Percentiles rank a stretch among this genome's conserved stretches.
phyloP scores from a whole-genome alignment of 345 rosid species.

The Acer negundo region DNA sequence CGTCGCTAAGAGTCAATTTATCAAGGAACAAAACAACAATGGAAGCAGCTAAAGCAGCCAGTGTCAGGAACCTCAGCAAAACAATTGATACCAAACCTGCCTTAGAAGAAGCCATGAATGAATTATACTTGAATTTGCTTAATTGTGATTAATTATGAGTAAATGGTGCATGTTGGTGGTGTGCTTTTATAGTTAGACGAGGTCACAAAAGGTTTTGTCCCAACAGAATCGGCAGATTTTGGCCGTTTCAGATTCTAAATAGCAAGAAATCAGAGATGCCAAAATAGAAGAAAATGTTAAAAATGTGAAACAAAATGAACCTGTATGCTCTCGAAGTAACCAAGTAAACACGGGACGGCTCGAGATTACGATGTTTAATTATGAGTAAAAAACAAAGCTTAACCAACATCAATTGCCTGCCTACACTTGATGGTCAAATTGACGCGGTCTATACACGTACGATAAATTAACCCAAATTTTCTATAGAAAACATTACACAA shows the following conservation, averaged over 20 bases:
- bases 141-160: not conserved
- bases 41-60: not conserved
- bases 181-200: not conserved
- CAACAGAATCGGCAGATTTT: not conserved
- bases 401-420: not conserved
- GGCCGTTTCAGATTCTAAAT: not conserved
- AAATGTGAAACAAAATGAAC: not conserved
- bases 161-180: not conserved
- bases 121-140: not conserved
- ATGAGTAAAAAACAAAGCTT: not conserved
- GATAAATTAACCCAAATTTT: too few species aligned
- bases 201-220: not conserved
- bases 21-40: not conserved
- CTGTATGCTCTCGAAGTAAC: not conserved
- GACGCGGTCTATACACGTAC: not conserved
- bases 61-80: not conserved
- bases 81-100: not conserved
- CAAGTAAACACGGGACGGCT: not conserved
- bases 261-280: not conserved
- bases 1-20: slow-evolving; percentile 2
- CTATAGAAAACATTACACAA: too few species aligned
- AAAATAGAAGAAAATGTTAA: not conserved
- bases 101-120: slow-evolving; percentile 3
- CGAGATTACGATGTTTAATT: not conserved
- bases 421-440: not conserved